These are phyloP conservation scores for Jackrogersella minutella DNA, from an alignment of 495 filamentous ascomycete genomes.

Conservation along the genomic window DNA sequence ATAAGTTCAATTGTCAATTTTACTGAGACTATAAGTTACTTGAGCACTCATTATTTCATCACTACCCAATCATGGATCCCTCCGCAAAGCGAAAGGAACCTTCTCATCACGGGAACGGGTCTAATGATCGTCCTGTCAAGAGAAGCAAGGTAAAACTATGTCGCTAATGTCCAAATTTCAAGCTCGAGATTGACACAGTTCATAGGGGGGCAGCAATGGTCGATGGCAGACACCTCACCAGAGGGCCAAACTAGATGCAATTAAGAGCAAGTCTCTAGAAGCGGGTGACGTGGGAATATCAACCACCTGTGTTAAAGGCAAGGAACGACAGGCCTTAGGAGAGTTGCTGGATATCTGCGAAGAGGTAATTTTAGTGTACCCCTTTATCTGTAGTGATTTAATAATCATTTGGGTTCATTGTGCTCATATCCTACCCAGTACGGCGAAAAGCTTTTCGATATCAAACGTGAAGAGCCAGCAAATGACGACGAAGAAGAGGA, in stretches of 20 bases:
- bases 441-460: slow-evolving; percentile 65
- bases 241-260: slow-evolving; percentile 49
- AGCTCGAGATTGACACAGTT: not conserved
- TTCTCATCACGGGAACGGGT: not conserved
- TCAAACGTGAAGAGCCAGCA: slow-evolving; percentile 52
- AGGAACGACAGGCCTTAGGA: slow-evolving; percentile 76
- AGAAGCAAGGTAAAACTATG: slow-evolving; percentile 43
- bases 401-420: too few species aligned
- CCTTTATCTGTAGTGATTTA: too few species aligned
- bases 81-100: slow-evolving; percentile 39
- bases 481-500: slow-evolving; percentile 61
- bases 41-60: not conserved
- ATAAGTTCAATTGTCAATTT: not conserved
- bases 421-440: slow-evolving; percentile 57
- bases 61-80: slow-evolving; percentile 25
- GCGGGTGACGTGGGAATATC: slow-evolving; percentile 87
- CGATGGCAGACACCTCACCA: slow-evolving; percentile 65
- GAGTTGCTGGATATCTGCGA: slow-evolving; percentile 79
- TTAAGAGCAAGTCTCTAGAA: slow-evolving; percentile 59
- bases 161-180: not conserved
- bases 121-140: slow-evolving; percentile 34
- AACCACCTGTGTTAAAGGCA: slow-evolving; percentile 83
- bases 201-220: slow-evolving; percentile 58
- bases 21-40: not conserved
- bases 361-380: slow-evolving; percentile 62